Conservation (phyloP, 108 stramenopile species). For the Nitzschia sp. region DNA sequence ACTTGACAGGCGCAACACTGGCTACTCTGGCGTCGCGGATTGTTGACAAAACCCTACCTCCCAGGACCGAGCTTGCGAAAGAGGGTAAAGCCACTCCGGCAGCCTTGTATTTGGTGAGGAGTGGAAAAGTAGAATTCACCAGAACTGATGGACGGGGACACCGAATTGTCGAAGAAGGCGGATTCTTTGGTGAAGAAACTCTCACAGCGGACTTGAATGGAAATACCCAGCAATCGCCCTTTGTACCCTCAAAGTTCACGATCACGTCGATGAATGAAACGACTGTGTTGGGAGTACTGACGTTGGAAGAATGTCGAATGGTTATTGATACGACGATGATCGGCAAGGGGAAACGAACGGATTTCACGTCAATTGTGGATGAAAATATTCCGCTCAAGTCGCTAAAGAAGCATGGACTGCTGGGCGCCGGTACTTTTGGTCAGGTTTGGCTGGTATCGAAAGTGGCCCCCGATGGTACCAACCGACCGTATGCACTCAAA, state of each 20-base stretch:
- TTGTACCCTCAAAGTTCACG: constrained; percentile 39
- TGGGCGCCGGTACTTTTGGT: neutral
- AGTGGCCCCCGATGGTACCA: constrained; percentile 29
- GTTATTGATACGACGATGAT: constrained; percentile 46
- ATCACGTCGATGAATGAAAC: constrained; percentile 50
- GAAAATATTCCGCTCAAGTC: neutral
- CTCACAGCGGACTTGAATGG: constrained; percentile 18
- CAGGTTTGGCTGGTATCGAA: constrained; percentile 9
- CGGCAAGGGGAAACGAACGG: neutral
- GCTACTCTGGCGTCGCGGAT: constrained; percentile 45
- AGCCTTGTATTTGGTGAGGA: constrained; percentile 59
- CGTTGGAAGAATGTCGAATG: constrained; percentile 67
- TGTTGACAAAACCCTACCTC: constrained; percentile 43
- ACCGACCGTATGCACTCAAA: constrained; percentile 65
- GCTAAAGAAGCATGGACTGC: neutral
- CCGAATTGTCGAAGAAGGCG: constrained; percentile 32
- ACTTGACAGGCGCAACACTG: constrained; percentile 48
- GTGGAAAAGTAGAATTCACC: constrained; percentile 38
- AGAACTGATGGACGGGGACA: constrained; percentile 9
- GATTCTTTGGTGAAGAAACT: constrained; percentile 62
- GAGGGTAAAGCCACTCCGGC: constrained; percentile 68
- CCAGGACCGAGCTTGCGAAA: constrained; percentile 68
- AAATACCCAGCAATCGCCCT: neutral
- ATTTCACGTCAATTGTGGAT: neutral
- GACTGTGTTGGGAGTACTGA: constrained; percentile 60